Conservation (phyloP, 495 filamentous ascomycete genomes). For the Aspergillus nanangensis region DNA sequence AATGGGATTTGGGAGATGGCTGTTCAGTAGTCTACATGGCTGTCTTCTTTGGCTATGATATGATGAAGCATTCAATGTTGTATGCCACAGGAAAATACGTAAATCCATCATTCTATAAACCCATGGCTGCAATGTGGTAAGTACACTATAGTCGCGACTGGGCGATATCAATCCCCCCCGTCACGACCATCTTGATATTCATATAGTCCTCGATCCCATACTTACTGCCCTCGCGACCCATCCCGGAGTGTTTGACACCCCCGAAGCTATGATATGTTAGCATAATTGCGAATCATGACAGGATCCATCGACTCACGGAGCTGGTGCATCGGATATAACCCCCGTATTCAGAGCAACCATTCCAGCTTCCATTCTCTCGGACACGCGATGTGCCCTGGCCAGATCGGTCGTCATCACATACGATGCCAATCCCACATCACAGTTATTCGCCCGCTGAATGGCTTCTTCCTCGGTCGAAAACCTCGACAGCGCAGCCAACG, state of each 20-base stretch:
- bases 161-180: constrained; percentile 66
- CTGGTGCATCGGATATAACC: constrained; percentile 23
- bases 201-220: constrained; percentile 83
- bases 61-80: background rate
- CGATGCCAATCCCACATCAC: constrained; percentile 73
- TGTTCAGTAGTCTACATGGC: too few species aligned
- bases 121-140: too few species aligned
- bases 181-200: constrained; percentile 72
- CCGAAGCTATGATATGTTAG: constrained; percentile 34
- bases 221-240: constrained; percentile 60
- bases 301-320: constrained; percentile 4
- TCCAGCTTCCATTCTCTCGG: constrained; percentile 64
- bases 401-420: constrained; percentile 71
- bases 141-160: too few species aligned
- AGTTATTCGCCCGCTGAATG: constrained; percentile 62
- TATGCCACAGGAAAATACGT: too few species aligned
- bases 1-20: constrained; percentile 10
- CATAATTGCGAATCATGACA: too few species aligned
- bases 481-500: constrained; percentile 66
- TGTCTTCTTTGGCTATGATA: too few species aligned
- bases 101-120: too few species aligned
- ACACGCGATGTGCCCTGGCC: constrained; percentile 59
- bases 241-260: constrained; percentile 50
- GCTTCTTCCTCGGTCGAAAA: constrained; percentile 79
- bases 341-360: constrained; percentile 39